A percentile compares a stretch with the other conserved stretches of the same genome.
phyloP scores from a whole-genome alignment of 768 basidiomycete genomes.

The Suillus discolor region DNA sequence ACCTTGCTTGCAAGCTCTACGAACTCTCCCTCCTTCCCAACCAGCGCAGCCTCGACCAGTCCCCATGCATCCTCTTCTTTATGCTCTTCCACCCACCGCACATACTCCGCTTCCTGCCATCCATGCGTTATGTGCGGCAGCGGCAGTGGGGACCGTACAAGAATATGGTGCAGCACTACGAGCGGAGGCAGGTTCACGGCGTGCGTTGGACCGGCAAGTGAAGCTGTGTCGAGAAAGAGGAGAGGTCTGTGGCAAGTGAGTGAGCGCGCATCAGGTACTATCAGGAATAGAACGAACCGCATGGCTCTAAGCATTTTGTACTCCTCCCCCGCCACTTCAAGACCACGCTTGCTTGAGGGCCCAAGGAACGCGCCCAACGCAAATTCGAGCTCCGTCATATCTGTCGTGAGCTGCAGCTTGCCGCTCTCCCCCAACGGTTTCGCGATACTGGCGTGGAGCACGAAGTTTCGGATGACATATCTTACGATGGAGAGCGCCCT shows the following conservation, averaged over 20 bases:
- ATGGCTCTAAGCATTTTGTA: slow-evolving; percentile 85
- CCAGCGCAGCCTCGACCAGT: slow-evolving; percentile 69
- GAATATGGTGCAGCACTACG: slow-evolving; percentile 88
- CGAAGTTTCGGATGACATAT: slow-evolving; percentile 82
- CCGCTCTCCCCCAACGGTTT: slow-evolving; percentile 90
- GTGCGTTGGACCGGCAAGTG: slow-evolving; percentile 62
- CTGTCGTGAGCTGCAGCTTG: slow-evolving; percentile 91
- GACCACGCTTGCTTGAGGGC: slow-evolving; percentile 57
- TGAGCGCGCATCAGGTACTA: neutral
- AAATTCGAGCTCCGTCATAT: slow-evolving; percentile 98
- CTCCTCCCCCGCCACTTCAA: slow-evolving; percentile 83
- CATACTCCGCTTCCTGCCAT: slow-evolving; percentile 96
- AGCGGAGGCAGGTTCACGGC: slow-evolving; percentile 84
- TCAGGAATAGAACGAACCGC: slow-evolving; percentile 54
- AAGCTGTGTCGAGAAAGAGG: slow-evolving; percentile 82
- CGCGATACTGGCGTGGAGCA: slow-evolving; percentile 92
- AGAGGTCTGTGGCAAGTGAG: slow-evolving; percentile 58
- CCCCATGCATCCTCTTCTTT: slow-evolving; percentile 76
- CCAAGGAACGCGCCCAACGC: slow-evolving; percentile 79
- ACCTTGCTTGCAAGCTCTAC: slow-evolving; percentile 69
- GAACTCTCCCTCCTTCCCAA: slow-evolving; percentile 51
- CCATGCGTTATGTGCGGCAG: slow-evolving; percentile 89
- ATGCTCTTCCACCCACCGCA: slow-evolving; percentile 95
- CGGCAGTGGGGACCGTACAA: slow-evolving; percentile 84
- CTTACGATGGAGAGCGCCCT: slow-evolving; percentile 73